Conservation (phyloP, 805 yeast species). For the Candida ascalaphidarum region DNA sequence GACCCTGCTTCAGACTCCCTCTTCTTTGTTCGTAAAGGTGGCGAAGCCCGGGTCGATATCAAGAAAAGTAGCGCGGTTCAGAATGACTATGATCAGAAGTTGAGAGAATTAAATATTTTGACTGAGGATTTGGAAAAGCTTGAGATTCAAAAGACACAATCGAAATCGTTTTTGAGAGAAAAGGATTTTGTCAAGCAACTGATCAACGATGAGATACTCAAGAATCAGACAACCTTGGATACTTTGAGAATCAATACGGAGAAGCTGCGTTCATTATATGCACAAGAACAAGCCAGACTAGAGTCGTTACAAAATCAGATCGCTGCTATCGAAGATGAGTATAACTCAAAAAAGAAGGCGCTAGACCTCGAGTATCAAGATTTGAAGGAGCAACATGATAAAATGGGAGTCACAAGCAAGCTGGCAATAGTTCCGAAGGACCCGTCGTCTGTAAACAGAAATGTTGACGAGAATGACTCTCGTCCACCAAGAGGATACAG, state of each 20-base stretch:
- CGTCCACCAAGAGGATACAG: no score
- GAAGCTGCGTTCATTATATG: no score
- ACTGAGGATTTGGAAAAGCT: constrained; percentile 10
- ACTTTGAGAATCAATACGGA: constrained; percentile 8
- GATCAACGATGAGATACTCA: constrained; percentile 12
- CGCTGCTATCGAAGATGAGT: no score
- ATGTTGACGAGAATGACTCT: no score
- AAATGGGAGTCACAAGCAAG: no score
- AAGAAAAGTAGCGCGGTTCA: not conserved
- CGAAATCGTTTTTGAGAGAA: constrained; percentile 11
- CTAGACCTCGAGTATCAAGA: no score
- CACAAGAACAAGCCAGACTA: no score
- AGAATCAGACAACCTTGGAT: constrained; percentile 11
- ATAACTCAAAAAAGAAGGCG: no score
- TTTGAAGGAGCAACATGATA: no score
- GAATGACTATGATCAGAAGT: constrained; percentile 10
- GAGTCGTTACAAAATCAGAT: no score
- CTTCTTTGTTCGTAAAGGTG: constrained; percentile 19
- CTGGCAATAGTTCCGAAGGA: no score
- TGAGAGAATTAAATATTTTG: constrained; percentile 13
- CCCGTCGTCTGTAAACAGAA: no score
- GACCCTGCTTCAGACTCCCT: constrained; percentile 12
- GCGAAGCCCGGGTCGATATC: not conserved
- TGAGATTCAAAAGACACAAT: constrained; percentile 7
- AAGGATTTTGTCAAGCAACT: constrained; percentile 13